Conservation (phyloP, 1,284 basidiomycete genomes). For the Trametes versicolor region DNA sequence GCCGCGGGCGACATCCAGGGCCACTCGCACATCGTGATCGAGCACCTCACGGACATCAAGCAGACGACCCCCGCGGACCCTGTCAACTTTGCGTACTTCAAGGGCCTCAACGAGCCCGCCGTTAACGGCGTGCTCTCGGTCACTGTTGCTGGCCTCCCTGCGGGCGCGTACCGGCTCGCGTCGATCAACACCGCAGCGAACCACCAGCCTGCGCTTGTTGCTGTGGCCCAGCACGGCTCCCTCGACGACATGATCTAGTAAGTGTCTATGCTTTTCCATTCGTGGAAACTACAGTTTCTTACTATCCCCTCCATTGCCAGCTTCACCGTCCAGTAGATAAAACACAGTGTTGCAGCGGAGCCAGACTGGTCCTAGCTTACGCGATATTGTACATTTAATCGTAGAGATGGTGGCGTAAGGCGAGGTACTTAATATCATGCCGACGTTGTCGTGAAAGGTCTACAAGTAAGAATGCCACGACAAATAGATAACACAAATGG, state of each 20-base stretch:
- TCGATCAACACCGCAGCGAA: constrained; percentile 63
- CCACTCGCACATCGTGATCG: constrained; percentile 73
- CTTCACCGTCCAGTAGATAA: constrained; percentile 27
- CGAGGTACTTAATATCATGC: too few species aligned
- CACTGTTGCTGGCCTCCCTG: constrained; percentile 62
- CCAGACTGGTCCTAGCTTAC: neutral
- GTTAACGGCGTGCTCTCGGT: constrained; percentile 61
- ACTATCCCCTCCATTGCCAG: constrained; percentile 1
- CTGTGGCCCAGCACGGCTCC: constrained; percentile 42
- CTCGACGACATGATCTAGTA: constrained; percentile 65
- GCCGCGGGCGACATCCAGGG: constrained; percentile 58
- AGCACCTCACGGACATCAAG: constrained; percentile 59
- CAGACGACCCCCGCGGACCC: constrained; percentile 68
- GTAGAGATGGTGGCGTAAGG: too few species aligned
- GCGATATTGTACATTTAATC: too few species aligned
- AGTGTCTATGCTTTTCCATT: constrained; percentile 5
- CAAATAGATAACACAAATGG: too few species aligned
- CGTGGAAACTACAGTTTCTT: neutral
- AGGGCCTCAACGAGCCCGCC: constrained; percentile 61
- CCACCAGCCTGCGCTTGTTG: constrained; percentile 66
- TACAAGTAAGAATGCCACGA: too few species aligned
- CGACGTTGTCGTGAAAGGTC: neutral
- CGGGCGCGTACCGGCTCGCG: constrained; percentile 64
- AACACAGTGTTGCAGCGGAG: neutral
- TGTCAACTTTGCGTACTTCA: constrained; percentile 72